Conservation (phyloP, 2,329 filamentous ascomycete genomes). For the Neofusicoccum cordaticola region DNA sequence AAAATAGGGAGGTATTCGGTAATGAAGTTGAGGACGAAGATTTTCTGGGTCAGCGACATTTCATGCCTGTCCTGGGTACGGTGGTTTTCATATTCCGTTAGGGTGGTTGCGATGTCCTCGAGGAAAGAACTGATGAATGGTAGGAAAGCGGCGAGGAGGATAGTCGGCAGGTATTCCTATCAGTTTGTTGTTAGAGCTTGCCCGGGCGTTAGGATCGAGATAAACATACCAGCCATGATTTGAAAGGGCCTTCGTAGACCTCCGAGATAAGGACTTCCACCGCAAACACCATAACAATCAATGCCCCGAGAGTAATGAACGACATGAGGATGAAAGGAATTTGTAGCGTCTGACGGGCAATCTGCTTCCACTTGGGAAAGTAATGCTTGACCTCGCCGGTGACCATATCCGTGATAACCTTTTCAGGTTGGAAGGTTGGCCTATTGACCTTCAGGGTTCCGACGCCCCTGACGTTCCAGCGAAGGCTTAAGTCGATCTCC, state of each 20-base stretch:
- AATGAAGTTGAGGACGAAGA: constrained; percentile 35
- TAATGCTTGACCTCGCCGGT: constrained; percentile 27
- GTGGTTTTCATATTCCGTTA: constrained; percentile 36
- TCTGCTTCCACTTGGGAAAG: constrained; percentile 32
- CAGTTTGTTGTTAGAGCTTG: constrained; percentile 14
- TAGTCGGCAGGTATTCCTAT: constrained; percentile 34
- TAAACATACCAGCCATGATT: constrained; percentile 27
- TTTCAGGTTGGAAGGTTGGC: constrained; percentile 29
- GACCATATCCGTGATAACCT: constrained; percentile 24
- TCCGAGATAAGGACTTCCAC: constrained; percentile 34
- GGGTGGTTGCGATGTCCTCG: constrained; percentile 26
- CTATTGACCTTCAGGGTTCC: constrained; percentile 30
- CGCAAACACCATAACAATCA: constrained; percentile 30
- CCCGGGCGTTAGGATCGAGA: neutral
- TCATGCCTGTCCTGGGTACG: constrained; percentile 31
- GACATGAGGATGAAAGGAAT: constrained; percentile 32
- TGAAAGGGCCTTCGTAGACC: constrained; percentile 33
- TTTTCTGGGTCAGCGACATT: constrained; percentile 34
- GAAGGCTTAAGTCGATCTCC: constrained; percentile 31
- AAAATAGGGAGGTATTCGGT: constrained; percentile 36
- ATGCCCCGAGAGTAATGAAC: constrained; percentile 26
- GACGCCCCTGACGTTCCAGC: constrained; percentile 33
- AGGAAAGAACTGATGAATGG: constrained; percentile 31
- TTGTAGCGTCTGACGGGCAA: constrained; percentile 30
- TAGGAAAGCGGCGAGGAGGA: constrained; percentile 29